Evolutionary conservation across 768 basidiomycete genomes (phyloP).

Genomic region (Suillus alpinus): DNA sequence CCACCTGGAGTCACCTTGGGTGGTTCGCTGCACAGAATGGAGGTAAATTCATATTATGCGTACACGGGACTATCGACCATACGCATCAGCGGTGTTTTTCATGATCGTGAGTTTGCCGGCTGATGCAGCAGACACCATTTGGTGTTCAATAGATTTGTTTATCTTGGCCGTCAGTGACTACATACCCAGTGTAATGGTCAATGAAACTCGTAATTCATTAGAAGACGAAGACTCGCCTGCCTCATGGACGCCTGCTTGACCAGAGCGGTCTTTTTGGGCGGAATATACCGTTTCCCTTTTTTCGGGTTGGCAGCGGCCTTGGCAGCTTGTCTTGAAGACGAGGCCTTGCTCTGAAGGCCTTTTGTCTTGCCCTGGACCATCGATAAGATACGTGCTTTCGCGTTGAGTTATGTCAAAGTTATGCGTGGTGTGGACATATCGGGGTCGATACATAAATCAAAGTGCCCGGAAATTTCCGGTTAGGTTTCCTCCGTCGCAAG

Average conservation of each 20-base stretch:
- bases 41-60: not conserved
- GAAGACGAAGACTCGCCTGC: conserved; percentile 47
- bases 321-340: conserved; percentile 54
- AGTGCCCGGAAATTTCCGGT: not conserved
- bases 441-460: conserved; percentile 8
- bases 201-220: conserved; percentile 2
- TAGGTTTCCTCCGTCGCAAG: conserved; percentile 13
- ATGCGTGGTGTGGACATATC: conserved; percentile 6
- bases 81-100: conserved; percentile 55
- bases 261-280: conserved; percentile 76
- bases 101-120: conserved; percentile 90
- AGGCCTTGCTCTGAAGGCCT: conserved; percentile 56
- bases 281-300: conserved; percentile 74
- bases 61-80: conserved; percentile 3
- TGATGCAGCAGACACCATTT: conserved; percentile 88
- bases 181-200: not conserved
- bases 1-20: conserved; percentile 6
- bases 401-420: not conserved
- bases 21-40: conserved; percentile 17
- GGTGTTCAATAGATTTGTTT: conserved; percentile 86
- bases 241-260: conserved; percentile 78
- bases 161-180: conserved; percentile 88
- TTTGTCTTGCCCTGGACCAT: conserved; percentile 92
- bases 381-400: not conserved
- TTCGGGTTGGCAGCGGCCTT: conserved; percentile 71